Conservation (phyloP, 805 yeast species). For the Sugiyamaella chiloensis region DNA sequence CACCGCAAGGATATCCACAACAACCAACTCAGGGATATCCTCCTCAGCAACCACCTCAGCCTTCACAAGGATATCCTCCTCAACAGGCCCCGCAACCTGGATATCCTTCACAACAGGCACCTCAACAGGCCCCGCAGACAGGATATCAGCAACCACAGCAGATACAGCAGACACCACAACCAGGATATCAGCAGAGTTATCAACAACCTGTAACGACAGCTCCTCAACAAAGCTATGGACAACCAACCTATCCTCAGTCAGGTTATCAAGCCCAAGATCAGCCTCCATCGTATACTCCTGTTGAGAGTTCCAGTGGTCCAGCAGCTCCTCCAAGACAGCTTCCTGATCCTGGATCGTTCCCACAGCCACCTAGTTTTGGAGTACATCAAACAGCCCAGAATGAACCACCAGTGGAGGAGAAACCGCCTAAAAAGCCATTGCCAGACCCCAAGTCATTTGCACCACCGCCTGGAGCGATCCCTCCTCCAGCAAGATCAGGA, state of each 20-base stretch:
- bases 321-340: not conserved
- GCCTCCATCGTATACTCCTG: not conserved
- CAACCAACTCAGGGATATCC: conserved; percentile 11
- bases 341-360: not conserved
- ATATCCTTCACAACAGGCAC: conserved; percentile 16
- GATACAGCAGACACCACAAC: not conserved
- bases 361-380: not conserved
- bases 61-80: conserved; percentile 11
- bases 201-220: not conserved
- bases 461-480: conserved; percentile 15
- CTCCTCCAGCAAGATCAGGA: conserved; percentile 3
- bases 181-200: too few species aligned
- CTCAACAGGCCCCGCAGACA: conserved; percentile 16
- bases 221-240: conserved; percentile 12
- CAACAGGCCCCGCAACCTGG: conserved; percentile 11
- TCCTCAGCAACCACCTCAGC: conserved; percentile 10
- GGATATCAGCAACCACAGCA: conserved; percentile 14
- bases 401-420: not conserved
- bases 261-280: conserved; percentile 9
- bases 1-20: conserved; percentile 9
- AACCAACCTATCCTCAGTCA: conserved; percentile 20
- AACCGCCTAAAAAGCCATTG: not conserved
- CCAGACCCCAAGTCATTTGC: not conserved
- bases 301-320: conserved; percentile 1
- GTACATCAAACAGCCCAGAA: conserved; percentile 1